Base-by-base conservation (phyloP, 192 early-diverging fungal genomes). In the Coemansia sp. region DNA sequence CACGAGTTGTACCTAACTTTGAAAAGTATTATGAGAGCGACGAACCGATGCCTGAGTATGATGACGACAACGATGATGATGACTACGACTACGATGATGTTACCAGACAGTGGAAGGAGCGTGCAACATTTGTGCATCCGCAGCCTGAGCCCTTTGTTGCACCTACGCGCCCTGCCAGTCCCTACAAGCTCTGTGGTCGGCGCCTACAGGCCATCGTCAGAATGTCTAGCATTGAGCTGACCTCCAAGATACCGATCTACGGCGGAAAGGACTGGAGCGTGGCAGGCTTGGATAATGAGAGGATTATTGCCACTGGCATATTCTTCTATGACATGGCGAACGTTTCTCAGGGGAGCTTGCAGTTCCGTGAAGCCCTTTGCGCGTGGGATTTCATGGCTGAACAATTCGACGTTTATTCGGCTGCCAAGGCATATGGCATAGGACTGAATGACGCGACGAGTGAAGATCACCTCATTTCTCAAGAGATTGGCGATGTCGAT, bases 221-320 rank as follows among this genome's bases (percentile, higher is more conserved):
- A 66, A 70, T 89, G 57, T 83, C 87, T 36, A 86, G 73, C 65
- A 88, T 89, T 49, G 71, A 77, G 19, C 65, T 92, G 54, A 83
- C 84, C 1, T 86, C 87, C 10, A 86, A 88, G 65, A 79, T 81
- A 2, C 86, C 86, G 1, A 42, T 35, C 4, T 88, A 84, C 51
- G 29, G 45, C 0, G 86, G 86, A 6, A 22, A 35, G 22, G 40
- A 60, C 1, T 92, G 89, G 90, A 87, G 90, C 37, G 65, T 88
- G 1, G 90, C 90, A 59, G 88, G 83, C 9, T 89, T 85, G 75
- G 70, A 64, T 8, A 77, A 86, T 60, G 90, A 92, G 62, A 60
- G 68, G 41, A 88, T 92, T 38, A 74, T 87, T 9, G 88, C 90
- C 0, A 84, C 86, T 0, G 89, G 86, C 4, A 84, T 92, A 19